These are phyloP conservation scores for Eimeria maxima DNA, from an alignment of 169 alveolate genomes.

Conservation along the genomic window DNA sequence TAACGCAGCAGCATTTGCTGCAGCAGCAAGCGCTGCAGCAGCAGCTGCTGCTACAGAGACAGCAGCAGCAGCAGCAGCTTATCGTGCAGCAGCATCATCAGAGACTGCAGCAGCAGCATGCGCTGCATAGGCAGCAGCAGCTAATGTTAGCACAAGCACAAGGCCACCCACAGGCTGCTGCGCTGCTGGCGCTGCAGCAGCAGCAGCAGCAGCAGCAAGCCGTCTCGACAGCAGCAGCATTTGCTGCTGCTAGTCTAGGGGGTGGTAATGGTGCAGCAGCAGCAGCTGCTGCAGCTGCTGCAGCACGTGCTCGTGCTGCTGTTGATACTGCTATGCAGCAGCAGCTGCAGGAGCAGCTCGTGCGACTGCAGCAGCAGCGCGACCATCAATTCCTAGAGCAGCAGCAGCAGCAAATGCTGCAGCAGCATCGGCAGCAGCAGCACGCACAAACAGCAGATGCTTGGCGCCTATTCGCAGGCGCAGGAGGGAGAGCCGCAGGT, in stretches of 20 bases:
- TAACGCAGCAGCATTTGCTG: slow-evolving; percentile 68
- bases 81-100: too few species aligned
- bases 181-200: slow-evolving; percentile 70
- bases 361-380: slow-evolving; percentile 34
- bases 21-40: slow-evolving; percentile 72
- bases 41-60: not conserved
- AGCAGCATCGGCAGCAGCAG: slow-evolving; percentile 66
- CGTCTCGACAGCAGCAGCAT: not conserved
- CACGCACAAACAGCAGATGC: slow-evolving; percentile 36
- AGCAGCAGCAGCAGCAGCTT: too few species aligned
- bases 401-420: slow-evolving; percentile 6
- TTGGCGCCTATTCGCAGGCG: slow-evolving; percentile 43
- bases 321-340: slow-evolving; percentile 44
- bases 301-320: slow-evolving; percentile 30
- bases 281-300: too few species aligned
- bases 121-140: slow-evolving; percentile 51
- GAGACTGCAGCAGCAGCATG: slow-evolving; percentile 41
- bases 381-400: slow-evolving; percentile 43
- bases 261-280: not conserved
- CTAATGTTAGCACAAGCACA: slow-evolving; percentile 55
- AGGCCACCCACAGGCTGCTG: slow-evolving; percentile 58
- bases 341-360: slow-evolving; percentile 64
- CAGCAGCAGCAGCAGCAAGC: slow-evolving; percentile 62
- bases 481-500: slow-evolving; percentile 63
- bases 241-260: not conserved